Conservation (phyloP, 352 stramenopile species). For the Globisporangium canariense region DNA sequence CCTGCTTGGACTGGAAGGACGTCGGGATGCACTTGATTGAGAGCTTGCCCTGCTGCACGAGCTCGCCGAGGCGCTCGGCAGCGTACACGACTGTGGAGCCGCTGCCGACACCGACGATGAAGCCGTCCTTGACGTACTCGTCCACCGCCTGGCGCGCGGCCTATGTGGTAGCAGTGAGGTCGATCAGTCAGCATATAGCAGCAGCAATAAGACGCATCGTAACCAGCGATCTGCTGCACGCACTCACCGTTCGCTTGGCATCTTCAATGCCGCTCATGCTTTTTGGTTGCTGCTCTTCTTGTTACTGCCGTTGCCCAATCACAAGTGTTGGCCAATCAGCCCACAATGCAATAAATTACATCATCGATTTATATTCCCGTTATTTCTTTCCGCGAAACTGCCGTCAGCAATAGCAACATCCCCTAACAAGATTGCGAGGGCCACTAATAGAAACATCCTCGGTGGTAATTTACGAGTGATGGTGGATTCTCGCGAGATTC, state of each 20-base stretch:
- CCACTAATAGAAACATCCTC: not conserved
- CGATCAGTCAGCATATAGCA: not conserved
- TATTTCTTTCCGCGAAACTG: not conserved
- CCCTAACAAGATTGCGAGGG: not conserved
- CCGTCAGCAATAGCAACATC: not conserved
- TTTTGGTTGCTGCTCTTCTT: not conserved
- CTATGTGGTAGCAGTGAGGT: constrained; percentile 19
- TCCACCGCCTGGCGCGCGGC: constrained; percentile 87
- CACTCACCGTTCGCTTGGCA: constrained; percentile 64
- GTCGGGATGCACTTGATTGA: constrained; percentile 97
- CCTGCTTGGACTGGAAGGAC: constrained; percentile 96
- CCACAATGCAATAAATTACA: not conserved
- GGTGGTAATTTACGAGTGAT: not conserved
- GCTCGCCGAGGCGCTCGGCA: constrained; percentile 94
- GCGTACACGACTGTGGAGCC: constrained; percentile 98
- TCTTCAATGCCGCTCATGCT: constrained; percentile 58
- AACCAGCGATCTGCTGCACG: not conserved
- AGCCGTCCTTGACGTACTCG: constrained; percentile 91
- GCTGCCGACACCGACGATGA: constrained; percentile 97
- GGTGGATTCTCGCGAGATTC: not conserved
- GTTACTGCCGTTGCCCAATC: constrained; percentile 2
- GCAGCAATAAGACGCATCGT: not conserved
- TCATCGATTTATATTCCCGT: not conserved
- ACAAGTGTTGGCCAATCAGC: constrained; percentile 5
- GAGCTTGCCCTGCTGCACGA: constrained; percentile 89